Base-by-base conservation (phyloP, 345 rosid species). In the Aegle marmelos region DNA sequence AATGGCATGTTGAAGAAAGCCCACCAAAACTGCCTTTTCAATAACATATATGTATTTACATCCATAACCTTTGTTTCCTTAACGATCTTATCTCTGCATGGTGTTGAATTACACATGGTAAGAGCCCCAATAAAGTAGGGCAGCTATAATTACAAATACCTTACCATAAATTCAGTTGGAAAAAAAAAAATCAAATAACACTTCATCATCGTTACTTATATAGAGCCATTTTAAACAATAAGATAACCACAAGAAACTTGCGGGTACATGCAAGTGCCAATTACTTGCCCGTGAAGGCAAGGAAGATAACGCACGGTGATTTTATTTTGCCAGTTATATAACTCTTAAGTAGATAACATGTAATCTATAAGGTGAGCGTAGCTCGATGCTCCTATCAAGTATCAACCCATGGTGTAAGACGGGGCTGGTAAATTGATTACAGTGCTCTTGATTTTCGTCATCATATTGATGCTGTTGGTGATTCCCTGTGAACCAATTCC, bases 401-500 rank as follows among this genome's bases (percentile, higher is more conserved):
- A 80, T 88, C 86, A 95, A 84, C 99, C 98, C 94, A 95, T 85
- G 79, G 99, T 80, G 89, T 94, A 96, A 45, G 99, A 89, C 22
- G 99, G 97, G 76, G 88, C 53, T 7, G 99, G 98, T 80, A 96
- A 83, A 82, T 96, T 96, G 80, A 96, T 92, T 72, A 96, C 98
- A 0, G 95, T 92, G 88, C 85, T 94, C 89, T 96, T 96, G 78
- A 94, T 86, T 82, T 94, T 96, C 8, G 91, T 88, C 98, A 94
- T 96, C 95, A 96, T 86, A 83, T 89, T 88, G 73, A 96, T 94
- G 88, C 98, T 96, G 82, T 96, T 96, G 69, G 97, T 93, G 78
- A 94, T 85, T 36, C 97, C 98, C 79, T 96, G 98, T 61, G 99
- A 96, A 19, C 99, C 98, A 25, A 96, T 94, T 64, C 98, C 99